These are phyloP conservation scores for Gnomoniopsis smithogilvyi DNA, from an alignment of 2,329 filamentous ascomycete species.

Conservation along the genomic window DNA sequence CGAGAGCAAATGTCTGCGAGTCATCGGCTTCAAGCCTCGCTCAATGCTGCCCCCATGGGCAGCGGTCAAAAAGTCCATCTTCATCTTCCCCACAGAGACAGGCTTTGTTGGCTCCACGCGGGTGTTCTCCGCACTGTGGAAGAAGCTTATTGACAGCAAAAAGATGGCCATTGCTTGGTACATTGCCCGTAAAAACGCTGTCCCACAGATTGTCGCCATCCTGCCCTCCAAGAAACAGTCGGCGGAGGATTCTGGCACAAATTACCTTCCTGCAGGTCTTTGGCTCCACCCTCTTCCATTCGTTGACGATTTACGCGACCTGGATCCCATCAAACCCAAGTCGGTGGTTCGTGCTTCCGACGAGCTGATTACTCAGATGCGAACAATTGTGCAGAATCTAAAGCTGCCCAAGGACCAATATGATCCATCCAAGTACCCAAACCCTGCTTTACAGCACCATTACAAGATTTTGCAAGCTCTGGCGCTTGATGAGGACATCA, in stretches of 20 bases:
- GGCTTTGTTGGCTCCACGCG: conserved; percentile 87
- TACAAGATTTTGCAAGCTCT: conserved; percentile 91
- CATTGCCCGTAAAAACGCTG: conserved; percentile 75
- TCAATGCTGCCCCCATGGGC: conserved; percentile 77
- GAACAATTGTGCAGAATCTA: conserved; percentile 76
- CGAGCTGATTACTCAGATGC: conserved; percentile 76
- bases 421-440: conserved; percentile 84
- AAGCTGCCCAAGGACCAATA: conserved; percentile 85
- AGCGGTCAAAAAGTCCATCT: conserved; percentile 79
- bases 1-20: conserved; percentile 76
- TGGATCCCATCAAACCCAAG: conserved; percentile 51
- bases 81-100: conserved; percentile 91
- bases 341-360: conserved; percentile 56
- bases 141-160: conserved; percentile 74
- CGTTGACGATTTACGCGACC: conserved; percentile 81
- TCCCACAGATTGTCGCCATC: conserved; percentile 76
- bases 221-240: conserved; percentile 68
- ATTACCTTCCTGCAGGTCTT: conserved; percentile 75
- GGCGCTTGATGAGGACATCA: conserved; percentile 87
- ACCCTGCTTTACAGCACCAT: conserved; percentile 93
- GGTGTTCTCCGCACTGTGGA: conserved; percentile 86
- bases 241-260: conserved; percentile 63
- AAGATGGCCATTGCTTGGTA: conserved; percentile 91
- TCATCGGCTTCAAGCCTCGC: conserved; percentile 90
- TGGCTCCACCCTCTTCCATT: conserved; percentile 89